These are phyloP conservation scores for Aegilops longissima DNA, from an alignment of 176 grass and related monocot species.

Conservation along the genomic window DNA sequence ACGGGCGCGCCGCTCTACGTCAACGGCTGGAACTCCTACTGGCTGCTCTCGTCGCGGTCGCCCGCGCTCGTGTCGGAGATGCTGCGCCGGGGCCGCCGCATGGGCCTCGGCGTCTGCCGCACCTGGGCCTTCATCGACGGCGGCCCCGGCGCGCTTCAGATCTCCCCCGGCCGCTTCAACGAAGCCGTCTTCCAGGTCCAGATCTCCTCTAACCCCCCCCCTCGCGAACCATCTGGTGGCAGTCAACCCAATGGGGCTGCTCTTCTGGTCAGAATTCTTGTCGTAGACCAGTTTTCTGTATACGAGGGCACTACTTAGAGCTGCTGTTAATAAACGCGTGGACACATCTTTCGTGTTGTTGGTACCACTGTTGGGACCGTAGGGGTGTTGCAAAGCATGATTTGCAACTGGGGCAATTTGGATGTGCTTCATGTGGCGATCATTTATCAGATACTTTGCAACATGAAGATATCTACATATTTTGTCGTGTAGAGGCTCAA, in stretches of 20 bases:
- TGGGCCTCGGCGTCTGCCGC: conserved; percentile 82
- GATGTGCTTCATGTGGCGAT: too few species aligned
- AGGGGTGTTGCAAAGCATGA: too few species aligned
- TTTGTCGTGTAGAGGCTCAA: neutral
- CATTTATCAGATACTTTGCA: too few species aligned
- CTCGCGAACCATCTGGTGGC: neutral
- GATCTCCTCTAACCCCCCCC: neutral
- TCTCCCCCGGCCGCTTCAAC: conserved; percentile 75
- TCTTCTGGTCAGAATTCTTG: too few species aligned
- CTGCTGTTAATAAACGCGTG: too few species aligned
- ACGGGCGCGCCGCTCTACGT: conserved; percentile 64
- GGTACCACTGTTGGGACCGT: too few species aligned
- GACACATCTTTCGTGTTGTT: too few species aligned
- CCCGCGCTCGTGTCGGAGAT: conserved; percentile 57
- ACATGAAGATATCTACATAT: neutral
- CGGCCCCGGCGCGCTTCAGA: conserved; percentile 71
- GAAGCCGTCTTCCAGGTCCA: conserved; percentile 76
- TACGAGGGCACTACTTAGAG: too few species aligned
- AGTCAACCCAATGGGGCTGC: neutral
- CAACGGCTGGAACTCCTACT: conserved; percentile 99
- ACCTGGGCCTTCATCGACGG: conserved; percentile 90
- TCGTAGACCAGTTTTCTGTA: neutral
- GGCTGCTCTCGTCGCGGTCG: conserved; percentile 58
- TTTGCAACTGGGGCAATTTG: too few species aligned
- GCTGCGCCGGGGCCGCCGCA: conserved; percentile 60